Evolutionary conservation across 176 grass and related monocot species (phyloP).

Genomic region (Phragmites australis): DNA sequence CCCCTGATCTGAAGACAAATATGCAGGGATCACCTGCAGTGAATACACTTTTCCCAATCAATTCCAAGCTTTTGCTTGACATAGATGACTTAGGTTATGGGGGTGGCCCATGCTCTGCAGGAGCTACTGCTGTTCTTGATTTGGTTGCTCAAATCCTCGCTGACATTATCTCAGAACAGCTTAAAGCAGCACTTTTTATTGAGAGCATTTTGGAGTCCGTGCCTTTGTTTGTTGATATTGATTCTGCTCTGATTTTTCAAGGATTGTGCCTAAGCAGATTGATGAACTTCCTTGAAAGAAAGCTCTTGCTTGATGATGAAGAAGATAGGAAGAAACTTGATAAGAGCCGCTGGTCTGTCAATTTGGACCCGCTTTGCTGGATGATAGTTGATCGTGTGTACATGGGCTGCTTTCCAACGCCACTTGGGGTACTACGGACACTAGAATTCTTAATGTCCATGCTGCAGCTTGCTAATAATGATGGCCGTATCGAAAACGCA

Average conservation of each 20-base stretch:
- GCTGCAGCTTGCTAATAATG: conserved; percentile 96
- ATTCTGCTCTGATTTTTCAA: conserved; percentile 90
- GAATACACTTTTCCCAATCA: conserved; percentile 78
- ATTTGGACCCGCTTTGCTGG: conserved; percentile 95
- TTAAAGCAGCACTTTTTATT: conserved; percentile 83
- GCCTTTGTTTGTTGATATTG: conserved; percentile 86
- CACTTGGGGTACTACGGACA: conserved; percentile 77
- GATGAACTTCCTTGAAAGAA: conserved; percentile 98
- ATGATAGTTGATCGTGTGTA: conserved; percentile 94
- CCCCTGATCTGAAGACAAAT: conserved; percentile 63
- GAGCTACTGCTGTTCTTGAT: conserved; percentile 95
- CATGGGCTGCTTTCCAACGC: conserved; percentile 91
- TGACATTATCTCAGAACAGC: conserved; percentile 85
- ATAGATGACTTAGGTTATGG: conserved; percentile 97
- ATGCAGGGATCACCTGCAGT: conserved; percentile 58
- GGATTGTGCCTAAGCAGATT: conserved; percentile 96
- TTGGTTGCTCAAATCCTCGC: conserved; percentile 95
- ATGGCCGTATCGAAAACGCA: conserved; percentile 92
- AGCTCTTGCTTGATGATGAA: conserved; percentile 89
- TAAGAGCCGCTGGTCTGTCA: conserved; percentile 86
- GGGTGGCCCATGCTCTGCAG: conserved; percentile 93
- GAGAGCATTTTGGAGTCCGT: conserved; percentile 84
- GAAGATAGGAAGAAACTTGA: conserved; percentile 93
- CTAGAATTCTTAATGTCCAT: conserved; percentile 96
- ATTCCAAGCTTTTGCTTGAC: conserved; percentile 76